Evolutionary conservation across 495 filamentous ascomycete species (phyloP), one percentile per base, ranked within the genome.

Genomic region (Hapsidospora chrysogenum): DNA sequence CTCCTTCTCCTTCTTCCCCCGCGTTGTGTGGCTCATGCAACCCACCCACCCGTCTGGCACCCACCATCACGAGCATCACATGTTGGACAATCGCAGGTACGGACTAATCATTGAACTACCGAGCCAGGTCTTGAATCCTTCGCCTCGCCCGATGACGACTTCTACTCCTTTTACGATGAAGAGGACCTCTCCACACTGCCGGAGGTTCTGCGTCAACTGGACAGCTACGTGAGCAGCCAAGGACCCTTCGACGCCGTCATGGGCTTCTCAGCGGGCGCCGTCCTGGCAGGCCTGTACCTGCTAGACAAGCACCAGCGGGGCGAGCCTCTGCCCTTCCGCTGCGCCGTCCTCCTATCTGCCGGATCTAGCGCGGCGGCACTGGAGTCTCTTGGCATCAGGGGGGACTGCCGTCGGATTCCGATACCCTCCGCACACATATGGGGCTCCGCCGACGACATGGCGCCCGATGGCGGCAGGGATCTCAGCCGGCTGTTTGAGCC

Each of bases 211-310:
- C 19, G 18, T 25, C 35, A 37, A 8, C 21, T 37, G 7, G 35
- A 37, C 18, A 13, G 10, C 11, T 37, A 27, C 23, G 21, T 37
- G n/a, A 2, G 19, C 16, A 15, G 22, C 35, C 19, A 37, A 29
- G 35, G 35, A 3, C 35, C 35, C 3, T 37, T 27, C 15, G 35
- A 37, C 14, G 16, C 11, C 4, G 23, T 37, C 14, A 37, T 37
- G 35, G 35, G 35, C 3, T 37, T 37, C 35, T 37, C 35, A 6
- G 35, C 35, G 7, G 35, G 35, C 8, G 19, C 35, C 14, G 35
- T 29, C 11, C 19, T 28, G 8, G 35, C 35, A 5, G 35, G 22
- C n/a, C n/a, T 37, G 20, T 37, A 37, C 21, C 20, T 37, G 3
- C 15, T 37, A 14, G 18, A 37, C 9, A 27, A 15, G 35, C 35